Conservation (phyloP, 1,284 basidiomycete species). For the Afroboletus lepidellus region DNA sequence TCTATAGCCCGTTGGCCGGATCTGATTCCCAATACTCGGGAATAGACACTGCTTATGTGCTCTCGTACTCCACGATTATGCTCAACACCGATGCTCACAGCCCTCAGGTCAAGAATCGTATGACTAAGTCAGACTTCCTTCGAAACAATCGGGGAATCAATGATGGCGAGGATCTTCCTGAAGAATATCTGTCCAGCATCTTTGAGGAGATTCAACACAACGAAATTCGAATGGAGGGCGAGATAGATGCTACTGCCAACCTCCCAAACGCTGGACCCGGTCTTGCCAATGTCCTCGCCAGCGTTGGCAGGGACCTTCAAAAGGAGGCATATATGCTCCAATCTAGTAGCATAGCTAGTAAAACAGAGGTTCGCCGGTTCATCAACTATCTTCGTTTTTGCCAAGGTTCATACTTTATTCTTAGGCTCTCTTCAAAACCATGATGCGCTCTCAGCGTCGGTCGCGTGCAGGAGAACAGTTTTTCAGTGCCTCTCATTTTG, state of each 20-base stretch:
- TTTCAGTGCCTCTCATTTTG: slow-evolving; percentile 91
- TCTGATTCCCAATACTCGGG: slow-evolving; percentile 7
- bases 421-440: slow-evolving; percentile 84
- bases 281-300: slow-evolving; percentile 77
- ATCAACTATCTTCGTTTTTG: background rate
- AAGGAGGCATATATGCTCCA: slow-evolving; percentile 93
- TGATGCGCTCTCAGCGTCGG: slow-evolving; percentile 86
- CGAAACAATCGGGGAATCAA: slow-evolving; percentile 96
- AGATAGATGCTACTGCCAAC: slow-evolving; percentile 64
- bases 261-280: slow-evolving; percentile 61
- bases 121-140: slow-evolving; percentile 88
- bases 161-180: slow-evolving; percentile 83
- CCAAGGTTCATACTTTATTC: slow-evolving; percentile 3
- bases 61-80: slow-evolving; percentile 92
- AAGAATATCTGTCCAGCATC: slow-evolving; percentile 74
- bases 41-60: slow-evolving; percentile 86
- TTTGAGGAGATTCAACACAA: slow-evolving; percentile 89
- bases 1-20: background rate
- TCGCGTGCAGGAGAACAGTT: slow-evolving; percentile 79
- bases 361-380: slow-evolving; percentile 71
- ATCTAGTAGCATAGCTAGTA: slow-evolving; percentile 92
- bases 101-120: slow-evolving; percentile 89
- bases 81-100: slow-evolving; percentile 96
- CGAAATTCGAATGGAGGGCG: slow-evolving; percentile 98
- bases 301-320: slow-evolving; percentile 89